phyloP scores from a whole-genome alignment of 345 rosid genomes.

The Aquilaria sinensis region DNA sequence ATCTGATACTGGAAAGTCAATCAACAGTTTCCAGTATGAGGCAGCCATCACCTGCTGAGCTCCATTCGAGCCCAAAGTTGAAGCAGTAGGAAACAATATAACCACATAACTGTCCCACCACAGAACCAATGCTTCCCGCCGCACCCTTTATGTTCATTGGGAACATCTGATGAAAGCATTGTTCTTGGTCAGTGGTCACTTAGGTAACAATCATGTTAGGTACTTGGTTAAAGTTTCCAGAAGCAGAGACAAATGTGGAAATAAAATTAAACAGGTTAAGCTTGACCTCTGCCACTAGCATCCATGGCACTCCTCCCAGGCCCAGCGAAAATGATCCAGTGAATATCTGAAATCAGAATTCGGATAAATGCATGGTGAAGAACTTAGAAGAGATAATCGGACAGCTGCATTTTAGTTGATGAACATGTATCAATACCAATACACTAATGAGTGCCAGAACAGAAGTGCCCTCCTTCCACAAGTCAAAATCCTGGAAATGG shows the following conservation, averaged over 20 bases:
- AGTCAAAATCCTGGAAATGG: conserved; percentile 3
- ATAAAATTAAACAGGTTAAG: not conserved
- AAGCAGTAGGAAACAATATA: conserved; percentile 23
- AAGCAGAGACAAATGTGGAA: too few species aligned
- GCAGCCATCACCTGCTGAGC: conserved; percentile 23
- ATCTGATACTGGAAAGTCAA: not conserved
- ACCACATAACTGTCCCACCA: conserved; percentile 22
- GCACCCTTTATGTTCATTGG: conserved; percentile 30
- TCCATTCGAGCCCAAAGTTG: conserved; percentile 31
- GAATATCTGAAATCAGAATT: not conserved
- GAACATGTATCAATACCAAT: conserved; percentile 2
- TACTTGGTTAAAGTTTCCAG: not conserved
- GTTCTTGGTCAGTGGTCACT: not conserved
- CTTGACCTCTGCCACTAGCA: conserved; percentile 9
- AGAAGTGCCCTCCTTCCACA: not conserved
- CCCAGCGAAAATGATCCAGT: not conserved
- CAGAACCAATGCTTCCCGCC: conserved; percentile 27
- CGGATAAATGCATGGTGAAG: not conserved
- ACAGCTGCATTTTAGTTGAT: not conserved
- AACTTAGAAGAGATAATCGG: not conserved
- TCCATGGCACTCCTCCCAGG: conserved; percentile 9
- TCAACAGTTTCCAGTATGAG: not conserved
- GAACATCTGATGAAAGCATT: conserved; percentile 18
- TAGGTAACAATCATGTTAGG: not conserved
- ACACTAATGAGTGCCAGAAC: conserved; percentile 2